phyloP scores from a whole-genome alignment of 1,284 basidiomycete species.

The Cryptococcus neoformans region DNA sequence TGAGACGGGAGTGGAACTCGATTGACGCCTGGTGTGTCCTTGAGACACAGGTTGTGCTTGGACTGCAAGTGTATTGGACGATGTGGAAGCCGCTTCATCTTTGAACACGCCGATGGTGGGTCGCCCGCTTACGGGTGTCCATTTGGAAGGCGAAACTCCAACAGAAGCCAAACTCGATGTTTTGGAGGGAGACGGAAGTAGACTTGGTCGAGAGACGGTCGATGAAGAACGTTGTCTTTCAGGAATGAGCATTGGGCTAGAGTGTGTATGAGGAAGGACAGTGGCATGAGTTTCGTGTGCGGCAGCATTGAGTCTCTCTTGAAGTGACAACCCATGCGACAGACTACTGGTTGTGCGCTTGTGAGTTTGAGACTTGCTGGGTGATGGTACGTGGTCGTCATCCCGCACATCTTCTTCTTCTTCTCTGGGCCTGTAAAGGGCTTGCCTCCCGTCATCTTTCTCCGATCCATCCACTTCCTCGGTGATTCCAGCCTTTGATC shows the following conservation, averaged over 20 bases:
- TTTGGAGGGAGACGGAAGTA: constrained; percentile 16
- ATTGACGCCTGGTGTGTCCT: constrained; percentile 1
- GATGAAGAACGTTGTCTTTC: constrained; percentile 11
- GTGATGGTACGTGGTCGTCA: not conserved
- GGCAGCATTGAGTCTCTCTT: constrained; percentile 40
- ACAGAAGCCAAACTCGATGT: constrained; percentile 4
- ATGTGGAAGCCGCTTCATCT: constrained; percentile 5
- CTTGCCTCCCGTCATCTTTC: constrained; percentile 8
- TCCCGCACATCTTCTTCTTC: constrained; percentile 25
- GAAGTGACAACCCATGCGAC: not conserved
- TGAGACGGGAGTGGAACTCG: constrained; percentile 13
- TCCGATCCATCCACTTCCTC: not conserved
- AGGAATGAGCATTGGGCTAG: constrained; percentile 4
- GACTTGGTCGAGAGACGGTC: constrained; percentile 7
- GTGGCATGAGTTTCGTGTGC: constrained; percentile 17
- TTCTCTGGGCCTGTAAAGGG: constrained; percentile 31
- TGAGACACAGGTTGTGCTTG: not conserved
- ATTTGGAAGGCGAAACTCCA: constrained; percentile 19
- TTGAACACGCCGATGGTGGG: constrained; percentile 21
- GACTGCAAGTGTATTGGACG: not conserved
- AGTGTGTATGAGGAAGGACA: not conserved
- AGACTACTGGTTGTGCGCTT: not conserved
- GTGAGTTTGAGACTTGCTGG: not conserved
- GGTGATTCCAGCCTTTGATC: constrained; percentile 9
- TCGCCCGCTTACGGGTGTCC: constrained; percentile 10